Conservation (phyloP, 371 early-diverging fungal genomes). For the Mucor racemosus region DNA sequence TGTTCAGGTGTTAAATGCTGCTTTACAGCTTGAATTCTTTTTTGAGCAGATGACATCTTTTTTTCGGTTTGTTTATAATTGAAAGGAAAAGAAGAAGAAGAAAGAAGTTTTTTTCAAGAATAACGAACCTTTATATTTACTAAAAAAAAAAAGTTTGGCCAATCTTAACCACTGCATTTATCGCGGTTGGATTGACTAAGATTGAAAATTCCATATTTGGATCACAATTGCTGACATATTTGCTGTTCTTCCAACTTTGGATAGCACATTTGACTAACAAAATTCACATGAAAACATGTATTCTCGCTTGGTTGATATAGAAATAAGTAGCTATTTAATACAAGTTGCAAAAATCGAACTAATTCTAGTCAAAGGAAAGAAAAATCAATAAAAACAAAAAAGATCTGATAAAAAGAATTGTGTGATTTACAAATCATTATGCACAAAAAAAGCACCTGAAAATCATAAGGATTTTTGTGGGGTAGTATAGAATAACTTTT, state of each 20-base stretch:
- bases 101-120: background rate
- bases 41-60: conserved; percentile 17
- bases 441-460: too few relatives aligned
- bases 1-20: conserved; percentile 29
- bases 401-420: too few relatives aligned
- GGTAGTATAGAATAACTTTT: too few relatives aligned
- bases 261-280: conserved; percentile 3
- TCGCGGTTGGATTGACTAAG: conserved; percentile 16
- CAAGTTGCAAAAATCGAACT: too few relatives aligned
- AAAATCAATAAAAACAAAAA: too few relatives aligned
- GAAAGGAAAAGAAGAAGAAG: background rate
- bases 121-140: background rate
- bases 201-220: conserved; percentile 18
- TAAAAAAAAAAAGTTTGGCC: background rate
- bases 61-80: background rate
- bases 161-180: conserved; percentile 20
- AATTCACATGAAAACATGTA: conserved; percentile 7
- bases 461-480: too few relatives aligned
- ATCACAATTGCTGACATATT: conserved; percentile 7
- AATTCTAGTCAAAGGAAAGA: too few relatives aligned
- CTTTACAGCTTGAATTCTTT: conserved; percentile 32
- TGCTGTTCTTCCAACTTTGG: conserved; percentile 12
- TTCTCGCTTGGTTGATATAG: background rate
- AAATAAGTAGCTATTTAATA: too few relatives aligned
- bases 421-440: too few relatives aligned